Conservation (phyloP, 2,329 filamentous ascomycete genomes). For the Pseudogymnoascus sp. region DNA sequence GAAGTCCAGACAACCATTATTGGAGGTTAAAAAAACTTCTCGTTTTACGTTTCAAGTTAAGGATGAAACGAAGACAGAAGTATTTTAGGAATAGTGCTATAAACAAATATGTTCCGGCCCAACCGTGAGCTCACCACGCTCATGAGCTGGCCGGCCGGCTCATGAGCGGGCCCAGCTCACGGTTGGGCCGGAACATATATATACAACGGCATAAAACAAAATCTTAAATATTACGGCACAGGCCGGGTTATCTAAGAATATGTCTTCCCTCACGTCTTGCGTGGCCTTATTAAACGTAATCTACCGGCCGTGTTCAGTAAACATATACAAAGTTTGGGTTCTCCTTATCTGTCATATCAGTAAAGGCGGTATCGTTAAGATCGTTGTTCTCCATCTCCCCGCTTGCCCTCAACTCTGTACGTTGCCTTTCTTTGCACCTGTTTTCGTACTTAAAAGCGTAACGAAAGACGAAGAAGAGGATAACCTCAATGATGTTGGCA, state of each 20-base stretch:
- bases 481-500: constrained; percentile 32
- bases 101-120: no score
- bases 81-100: no score
- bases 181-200: no score
- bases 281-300: not conserved
- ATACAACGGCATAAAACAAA: not conserved
- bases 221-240: not conserved
- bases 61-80: no score
- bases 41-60: no score
- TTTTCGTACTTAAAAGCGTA: constrained; percentile 35
- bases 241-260: not conserved
- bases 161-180: no score
- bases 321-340: constrained; percentile 20
- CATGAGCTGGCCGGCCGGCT: no score
- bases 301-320: constrained; percentile 8
- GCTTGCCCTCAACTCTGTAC: constrained; percentile 4
- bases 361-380: constrained; percentile 29
- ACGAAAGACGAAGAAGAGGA: constrained; percentile 33
- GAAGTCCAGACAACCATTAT: no score
- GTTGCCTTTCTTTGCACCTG: constrained; percentile 25
- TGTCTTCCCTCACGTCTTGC: not conserved
- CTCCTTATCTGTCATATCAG: constrained; percentile 19
- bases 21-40: no score
- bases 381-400: constrained; percentile 8
- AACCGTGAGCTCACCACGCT: no score